Evolutionary conservation across 768 basidiomycete genomes (phyloP).

Genomic region (Serendipita vermifera): DNA sequence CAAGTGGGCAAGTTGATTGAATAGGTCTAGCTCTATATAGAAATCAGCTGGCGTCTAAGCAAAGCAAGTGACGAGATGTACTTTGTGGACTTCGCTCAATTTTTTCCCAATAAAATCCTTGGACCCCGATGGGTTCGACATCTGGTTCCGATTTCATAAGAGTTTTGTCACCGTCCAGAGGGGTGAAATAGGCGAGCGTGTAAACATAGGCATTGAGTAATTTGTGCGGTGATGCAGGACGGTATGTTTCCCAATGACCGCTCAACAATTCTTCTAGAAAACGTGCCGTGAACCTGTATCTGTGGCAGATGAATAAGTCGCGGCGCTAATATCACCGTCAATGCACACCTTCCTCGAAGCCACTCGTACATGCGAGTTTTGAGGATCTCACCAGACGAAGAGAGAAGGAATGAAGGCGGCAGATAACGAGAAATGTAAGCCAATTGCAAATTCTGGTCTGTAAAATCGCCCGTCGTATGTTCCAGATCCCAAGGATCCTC

Average conservation of each 20-base stretch:
- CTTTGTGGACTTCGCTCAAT: too few relatives aligned
- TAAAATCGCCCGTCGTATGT: background rate
- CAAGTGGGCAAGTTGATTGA: too few relatives aligned
- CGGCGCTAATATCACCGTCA: too few relatives aligned
- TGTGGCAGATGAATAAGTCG: background rate
- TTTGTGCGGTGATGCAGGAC: background rate
- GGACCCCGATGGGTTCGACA: too few relatives aligned
- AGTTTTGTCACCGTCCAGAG: too few relatives aligned
- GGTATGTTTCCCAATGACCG: background rate
- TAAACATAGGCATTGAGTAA: background rate
- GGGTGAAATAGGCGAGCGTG: too few relatives aligned
- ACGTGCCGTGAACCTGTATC: background rate
- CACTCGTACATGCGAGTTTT: background rate
- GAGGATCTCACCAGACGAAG: background rate
- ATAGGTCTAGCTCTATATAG: too few relatives aligned
- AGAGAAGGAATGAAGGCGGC: background rate
- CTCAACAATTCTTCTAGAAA: background rate
- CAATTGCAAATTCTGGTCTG: background rate
- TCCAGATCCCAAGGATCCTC: background rate
- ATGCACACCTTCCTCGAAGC: background rate
- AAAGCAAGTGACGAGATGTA: too few relatives aligned
- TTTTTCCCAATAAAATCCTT: too few relatives aligned
- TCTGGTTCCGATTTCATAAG: too few relatives aligned
- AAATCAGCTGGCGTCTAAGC: too few relatives aligned
- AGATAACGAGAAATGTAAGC: background rate